Percentiles rank a stretch among this genome's conserved stretches.
phyloP scores from a whole-genome alignment of 768 basidiomycete genomes.

The Cyclocybe aegerita region DNA sequence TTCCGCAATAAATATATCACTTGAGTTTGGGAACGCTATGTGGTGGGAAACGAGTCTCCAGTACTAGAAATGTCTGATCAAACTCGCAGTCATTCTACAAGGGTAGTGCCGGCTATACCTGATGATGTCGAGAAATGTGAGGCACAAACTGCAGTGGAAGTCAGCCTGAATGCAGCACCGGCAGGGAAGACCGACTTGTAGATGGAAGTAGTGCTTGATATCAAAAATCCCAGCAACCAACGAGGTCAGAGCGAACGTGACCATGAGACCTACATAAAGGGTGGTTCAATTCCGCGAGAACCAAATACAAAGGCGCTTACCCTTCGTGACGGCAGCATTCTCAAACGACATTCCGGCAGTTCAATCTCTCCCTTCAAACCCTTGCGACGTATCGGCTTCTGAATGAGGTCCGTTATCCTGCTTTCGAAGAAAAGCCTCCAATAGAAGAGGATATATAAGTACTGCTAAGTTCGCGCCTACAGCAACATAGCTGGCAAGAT shows the following conservation, averaged over 20 bases:
- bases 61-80: slow-evolving; percentile 55
- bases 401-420: background rate
- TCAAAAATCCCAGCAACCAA: slow-evolving; percentile 78
- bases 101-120: slow-evolving; percentile 46
- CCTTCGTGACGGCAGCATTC: slow-evolving; percentile 83
- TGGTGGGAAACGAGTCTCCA: slow-evolving; percentile 81
- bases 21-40: slow-evolving; percentile 78
- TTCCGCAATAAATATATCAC: slow-evolving; percentile 78
- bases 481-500: too few relatives aligned
- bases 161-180: slow-evolving; percentile 6
- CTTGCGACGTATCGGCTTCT: too few relatives aligned
- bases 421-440: background rate
- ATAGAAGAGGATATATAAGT: too few relatives aligned
- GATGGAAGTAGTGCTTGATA: slow-evolving; percentile 84
- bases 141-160: slow-evolving; percentile 62
- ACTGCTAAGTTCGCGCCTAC: too few relatives aligned
- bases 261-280: slow-evolving; percentile 65
- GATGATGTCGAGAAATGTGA: slow-evolving; percentile 87
- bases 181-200: slow-evolving; percentile 55
- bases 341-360: slow-evolving; percentile 66
- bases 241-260: slow-evolving; percentile 69
- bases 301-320: slow-evolving; percentile 30
- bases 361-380: background rate
- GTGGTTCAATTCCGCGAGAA: too few relatives aligned
- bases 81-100: slow-evolving; percentile 23